Base-by-base conservation (phyloP, 306 rosid genomes). In the Macrotyloma uniflorum region DNA sequence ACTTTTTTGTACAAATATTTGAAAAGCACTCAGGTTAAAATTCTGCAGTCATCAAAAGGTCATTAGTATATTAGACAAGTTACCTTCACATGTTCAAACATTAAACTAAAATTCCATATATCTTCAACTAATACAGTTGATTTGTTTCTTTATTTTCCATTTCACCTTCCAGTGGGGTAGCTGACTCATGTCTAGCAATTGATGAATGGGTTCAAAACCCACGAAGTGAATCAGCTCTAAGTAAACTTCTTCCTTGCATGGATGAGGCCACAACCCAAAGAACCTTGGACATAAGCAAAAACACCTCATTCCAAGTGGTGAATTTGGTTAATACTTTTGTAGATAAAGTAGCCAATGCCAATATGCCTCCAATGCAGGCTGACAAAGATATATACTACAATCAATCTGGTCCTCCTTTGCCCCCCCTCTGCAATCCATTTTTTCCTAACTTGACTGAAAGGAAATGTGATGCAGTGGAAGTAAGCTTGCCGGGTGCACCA, bases 171-270 rank as follows among this genome's bases (percentile, higher is more conserved):
- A 86, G 90, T 68, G 88, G 46, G 14, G 82, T 77, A 58, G 88
- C 70, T 45, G 91, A 90, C 74, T 78, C 90, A 8, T 86, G 94
- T 18, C 85, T 81, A 8, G 87, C 92, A 22, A 86, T 86, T 85
- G 83, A 83, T 22, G 90, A 90, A 10, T 90, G 90, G 92, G 84
- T 86, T 59, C 18, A 83, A 32, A 67, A 84, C 40, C 92, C 94
- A 2, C 50, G 51, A 4, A 75, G 82, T 1, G 55, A 30, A 15
- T 51, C 84, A 63, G 81, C 83, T 30, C 69, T 87, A 32, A 70
- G 79, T 63, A 68, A 82, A 8, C 40, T 87, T 38, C 76, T 87
- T 12, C 87, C 88, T 1, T 87, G 90, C 36, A 47, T 85, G 45
- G 85, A 80, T 57, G 47, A 68, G 16, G 54, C 22, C 10, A 38